A percentile compares a stretch with the other conserved stretches of the same genome.
Conservation (phyloP, 139 green algal species). For the Chlamydomonas asymmetrica region DNA sequence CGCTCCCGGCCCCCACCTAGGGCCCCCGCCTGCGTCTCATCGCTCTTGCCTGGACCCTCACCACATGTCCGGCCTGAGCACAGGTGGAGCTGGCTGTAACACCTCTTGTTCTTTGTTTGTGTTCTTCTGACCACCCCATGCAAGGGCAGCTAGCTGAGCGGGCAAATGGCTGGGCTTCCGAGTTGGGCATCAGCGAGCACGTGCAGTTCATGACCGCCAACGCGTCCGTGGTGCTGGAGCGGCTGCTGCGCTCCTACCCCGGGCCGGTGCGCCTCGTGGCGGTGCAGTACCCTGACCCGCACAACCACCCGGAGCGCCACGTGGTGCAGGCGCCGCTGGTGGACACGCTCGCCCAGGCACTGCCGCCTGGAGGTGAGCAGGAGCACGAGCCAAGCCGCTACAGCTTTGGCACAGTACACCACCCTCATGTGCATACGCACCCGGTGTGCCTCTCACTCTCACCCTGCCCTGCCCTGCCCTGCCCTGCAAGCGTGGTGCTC, state of each 20-base stretch:
- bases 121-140: neutral
- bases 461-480: no score
- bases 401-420: no score
- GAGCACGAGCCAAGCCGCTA: no score
- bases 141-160: slow-evolving; percentile 22
- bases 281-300: slow-evolving; percentile 83
- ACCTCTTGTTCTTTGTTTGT: neutral
- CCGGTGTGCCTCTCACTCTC: no score
- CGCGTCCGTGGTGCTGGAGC: slow-evolving; percentile 63
- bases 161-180: slow-evolving; percentile 54
- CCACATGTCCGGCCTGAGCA: neutral
- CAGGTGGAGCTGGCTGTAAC: no score
- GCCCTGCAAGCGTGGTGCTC: no score
- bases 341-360: slow-evolving; percentile 25
- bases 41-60: neutral
- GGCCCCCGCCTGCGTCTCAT: neutral
- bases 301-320: slow-evolving; percentile 80
- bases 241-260: slow-evolving; percentile 63
- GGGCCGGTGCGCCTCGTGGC: slow-evolving; percentile 43
- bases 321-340: slow-evolving; percentile 72
- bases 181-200: slow-evolving; percentile 25
- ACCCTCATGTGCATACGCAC: no score
- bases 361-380: slow-evolving; percentile 37
- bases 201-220: slow-evolving; percentile 69
- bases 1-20: neutral